phyloP scores from a whole-genome alignment of 2,329 filamentous ascomycete species.

The Thielaviopsis musarum region DNA sequence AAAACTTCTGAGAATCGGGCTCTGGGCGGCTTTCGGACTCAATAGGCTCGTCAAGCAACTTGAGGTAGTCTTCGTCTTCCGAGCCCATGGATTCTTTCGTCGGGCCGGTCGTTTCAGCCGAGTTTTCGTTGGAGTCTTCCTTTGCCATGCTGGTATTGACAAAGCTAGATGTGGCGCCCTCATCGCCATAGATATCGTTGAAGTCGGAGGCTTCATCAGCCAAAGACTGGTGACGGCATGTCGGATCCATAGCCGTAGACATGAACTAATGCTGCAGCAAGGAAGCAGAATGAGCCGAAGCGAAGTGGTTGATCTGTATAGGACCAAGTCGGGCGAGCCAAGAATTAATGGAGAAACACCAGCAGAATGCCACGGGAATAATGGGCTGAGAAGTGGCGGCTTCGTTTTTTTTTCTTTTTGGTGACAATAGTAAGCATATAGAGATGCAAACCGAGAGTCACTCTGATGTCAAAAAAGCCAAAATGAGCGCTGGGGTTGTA shows the following conservation, averaged over 20 bases:
- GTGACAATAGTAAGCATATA: neutral
- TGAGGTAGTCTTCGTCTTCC: neutral
- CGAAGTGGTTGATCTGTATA: neutral
- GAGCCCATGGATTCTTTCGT: neutral
- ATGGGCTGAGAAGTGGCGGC: neutral
- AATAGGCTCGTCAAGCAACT: neutral
- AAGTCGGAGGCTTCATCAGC: neutral
- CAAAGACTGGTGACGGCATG: neutral
- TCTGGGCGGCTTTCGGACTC: conserved; percentile 17
- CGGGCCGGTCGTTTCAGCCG: neutral
- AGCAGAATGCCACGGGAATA: neutral
- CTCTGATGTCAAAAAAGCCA: neutral
- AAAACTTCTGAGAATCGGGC: conserved; percentile 38
- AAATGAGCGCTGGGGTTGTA: neutral
- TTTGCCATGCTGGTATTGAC: neutral
- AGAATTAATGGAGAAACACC: neutral
- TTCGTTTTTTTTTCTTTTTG: neutral
- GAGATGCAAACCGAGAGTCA: neutral
- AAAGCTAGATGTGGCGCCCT: neutral
- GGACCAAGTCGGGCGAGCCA: neutral
- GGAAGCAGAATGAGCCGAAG: neutral
- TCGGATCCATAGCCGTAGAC: neutral
- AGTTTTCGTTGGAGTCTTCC: neutral
- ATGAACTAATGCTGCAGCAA: neutral
- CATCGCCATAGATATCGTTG: neutral